Percentiles rank a stretch among this genome's conserved stretches.
Evolutionary conservation across 768 basidiomycete genomes (phyloP).

Genomic region (Boletus vermiculosoides): DNA sequence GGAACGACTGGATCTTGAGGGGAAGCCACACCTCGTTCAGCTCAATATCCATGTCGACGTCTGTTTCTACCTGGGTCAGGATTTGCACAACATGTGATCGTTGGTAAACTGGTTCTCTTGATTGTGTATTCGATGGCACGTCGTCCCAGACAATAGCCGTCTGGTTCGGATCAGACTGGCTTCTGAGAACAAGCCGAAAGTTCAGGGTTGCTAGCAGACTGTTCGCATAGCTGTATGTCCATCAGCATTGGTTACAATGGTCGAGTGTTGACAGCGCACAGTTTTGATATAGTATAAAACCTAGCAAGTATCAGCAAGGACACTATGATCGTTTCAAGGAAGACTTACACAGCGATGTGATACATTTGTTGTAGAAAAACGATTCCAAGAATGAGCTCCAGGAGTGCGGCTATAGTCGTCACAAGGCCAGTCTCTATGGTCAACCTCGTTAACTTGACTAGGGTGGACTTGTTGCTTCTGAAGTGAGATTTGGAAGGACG

Average conservation of each 20-base stretch:
- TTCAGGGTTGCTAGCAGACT: conserved; percentile 19
- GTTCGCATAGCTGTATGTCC: conserved; percentile 6
- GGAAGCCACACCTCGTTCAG: neutral
- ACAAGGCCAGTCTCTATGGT: conserved; percentile 26
- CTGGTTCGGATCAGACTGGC: neutral
- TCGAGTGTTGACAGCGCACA: neutral
- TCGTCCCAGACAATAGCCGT: conserved; percentile 6
- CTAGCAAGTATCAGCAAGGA: neutral
- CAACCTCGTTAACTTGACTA: conserved; percentile 18
- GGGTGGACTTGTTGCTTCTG: neutral
- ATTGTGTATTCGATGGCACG: neutral
- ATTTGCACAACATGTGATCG: neutral
- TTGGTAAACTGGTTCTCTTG: neutral
- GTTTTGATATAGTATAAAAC: conserved; percentile 14
- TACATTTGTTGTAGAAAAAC: neutral
- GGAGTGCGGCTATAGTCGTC: conserved; percentile 17
- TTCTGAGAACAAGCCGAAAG: conserved; percentile 10
- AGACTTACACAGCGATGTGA: conserved; percentile 21
- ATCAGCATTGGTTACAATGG: neutral
- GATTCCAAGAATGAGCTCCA: conserved; percentile 16
- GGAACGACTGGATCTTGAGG: neutral
- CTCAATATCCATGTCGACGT: too few relatives aligned
- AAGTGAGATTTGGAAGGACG: conserved; percentile 6
- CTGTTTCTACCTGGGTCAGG: neutral
- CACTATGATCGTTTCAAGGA: too few relatives aligned